These are phyloP conservation scores for Epichloe bromicola DNA, from an alignment of 2,329 filamentous ascomycete genomes.

Conservation along the genomic window DNA sequence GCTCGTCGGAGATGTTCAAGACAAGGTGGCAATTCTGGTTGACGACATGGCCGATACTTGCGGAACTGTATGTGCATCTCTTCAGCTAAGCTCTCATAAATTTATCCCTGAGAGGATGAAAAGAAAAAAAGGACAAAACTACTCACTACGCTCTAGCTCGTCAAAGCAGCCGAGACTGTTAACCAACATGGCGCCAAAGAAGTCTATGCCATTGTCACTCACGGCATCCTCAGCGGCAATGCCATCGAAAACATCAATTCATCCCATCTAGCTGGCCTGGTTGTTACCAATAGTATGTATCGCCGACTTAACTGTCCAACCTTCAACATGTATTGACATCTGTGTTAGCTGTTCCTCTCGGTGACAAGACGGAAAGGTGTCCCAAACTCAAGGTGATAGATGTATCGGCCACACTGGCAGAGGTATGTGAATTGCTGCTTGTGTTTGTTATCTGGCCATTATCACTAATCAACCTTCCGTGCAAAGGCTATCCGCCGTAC, in stretches of 20 bases:
- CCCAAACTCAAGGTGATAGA: constrained; percentile 81
- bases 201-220: constrained; percentile 89
- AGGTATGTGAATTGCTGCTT: constrained; percentile 20
- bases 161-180: constrained; percentile 80
- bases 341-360: constrained; percentile 31
- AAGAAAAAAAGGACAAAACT: neutral
- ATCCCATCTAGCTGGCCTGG: constrained; percentile 62
- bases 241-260: constrained; percentile 78
- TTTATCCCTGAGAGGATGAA: neutral
- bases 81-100: neutral
- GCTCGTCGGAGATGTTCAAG: constrained; percentile 84
- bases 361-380: constrained; percentile 68
- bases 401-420: constrained; percentile 71
- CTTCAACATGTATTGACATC: constrained; percentile 12
- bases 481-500: constrained; percentile 51
- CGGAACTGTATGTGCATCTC: constrained; percentile 43
- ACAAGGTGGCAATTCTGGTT: constrained; percentile 88
- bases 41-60: constrained; percentile 98
- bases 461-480: constrained; percentile 4
- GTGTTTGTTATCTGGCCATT: neutral
- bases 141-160: constrained; percentile 22
- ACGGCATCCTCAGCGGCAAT: constrained; percentile 79
- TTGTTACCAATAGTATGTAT: constrained; percentile 69
- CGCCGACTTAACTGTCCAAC: neutral
- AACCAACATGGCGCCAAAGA: constrained; percentile 76